A percentile compares a stretch with the other conserved stretches of the same genome.
Evolutionary conservation across 352 stramenopile genomes (phyloP).

Genomic region (Phytophthora kernoviae): DNA sequence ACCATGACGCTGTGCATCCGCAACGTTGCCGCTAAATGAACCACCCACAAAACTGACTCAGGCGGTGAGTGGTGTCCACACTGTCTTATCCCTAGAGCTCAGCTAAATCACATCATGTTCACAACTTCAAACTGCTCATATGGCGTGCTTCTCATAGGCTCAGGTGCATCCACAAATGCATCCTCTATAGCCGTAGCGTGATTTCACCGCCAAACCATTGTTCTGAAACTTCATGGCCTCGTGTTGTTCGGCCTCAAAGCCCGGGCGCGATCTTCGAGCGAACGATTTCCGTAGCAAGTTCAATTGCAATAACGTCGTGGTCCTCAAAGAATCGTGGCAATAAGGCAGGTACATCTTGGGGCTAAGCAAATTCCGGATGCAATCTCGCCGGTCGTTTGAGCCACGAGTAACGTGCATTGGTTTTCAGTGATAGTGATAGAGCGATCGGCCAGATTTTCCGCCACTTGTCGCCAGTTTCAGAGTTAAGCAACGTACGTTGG

Average conservation of each 20-base stretch:
- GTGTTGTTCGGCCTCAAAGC: no score
- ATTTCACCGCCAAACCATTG: neutral
- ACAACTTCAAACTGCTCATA: no score
- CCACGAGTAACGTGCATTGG: neutral
- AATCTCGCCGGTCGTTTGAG: slow-evolving; percentile 1
- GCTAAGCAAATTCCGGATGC: neutral
- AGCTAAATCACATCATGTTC: no score
- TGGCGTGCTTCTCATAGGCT: neutral
- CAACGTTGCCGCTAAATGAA: slow-evolving; percentile 3
- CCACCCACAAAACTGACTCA: neutral
- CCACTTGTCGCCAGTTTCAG: slow-evolving; percentile 25
- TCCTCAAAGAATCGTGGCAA: neutral
- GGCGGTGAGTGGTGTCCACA: neutral
- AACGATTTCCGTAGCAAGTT: neutral
- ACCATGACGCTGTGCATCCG: neutral
- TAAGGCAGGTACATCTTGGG: neutral
- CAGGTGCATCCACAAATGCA: neutral
- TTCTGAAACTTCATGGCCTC: neutral
- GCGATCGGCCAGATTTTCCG: slow-evolving; percentile 4
- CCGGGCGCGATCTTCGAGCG: neutral
- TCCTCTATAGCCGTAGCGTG: neutral
- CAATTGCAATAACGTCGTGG: neutral
- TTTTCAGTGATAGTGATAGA: slow-evolving; percentile 11
- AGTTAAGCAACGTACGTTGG: slow-evolving; percentile 14
- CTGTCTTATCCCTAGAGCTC: neutral